These are phyloP conservation scores for Calonectria henricotiae DNA, from an alignment of 2,329 filamentous ascomycete species.

Conservation along the genomic window DNA sequence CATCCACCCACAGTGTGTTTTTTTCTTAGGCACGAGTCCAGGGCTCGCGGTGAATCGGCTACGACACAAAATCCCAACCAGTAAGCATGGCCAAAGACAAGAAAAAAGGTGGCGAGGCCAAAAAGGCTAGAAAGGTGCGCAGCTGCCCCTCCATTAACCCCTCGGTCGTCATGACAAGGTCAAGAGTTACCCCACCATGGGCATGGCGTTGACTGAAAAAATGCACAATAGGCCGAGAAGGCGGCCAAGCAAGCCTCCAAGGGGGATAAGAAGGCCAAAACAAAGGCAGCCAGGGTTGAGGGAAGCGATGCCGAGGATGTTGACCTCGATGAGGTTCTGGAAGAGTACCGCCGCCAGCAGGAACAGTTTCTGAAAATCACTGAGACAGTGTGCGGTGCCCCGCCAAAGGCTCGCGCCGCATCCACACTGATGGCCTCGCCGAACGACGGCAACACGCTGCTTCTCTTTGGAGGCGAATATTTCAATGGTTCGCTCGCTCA, in stretches of 20 bases:
- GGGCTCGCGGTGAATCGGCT: slow-evolving; percentile 33
- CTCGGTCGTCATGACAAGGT: slow-evolving; percentile 42
- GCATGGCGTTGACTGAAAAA: slow-evolving; percentile 45
- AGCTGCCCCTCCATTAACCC: slow-evolving; percentile 44
- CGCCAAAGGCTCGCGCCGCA: slow-evolving; percentile 85
- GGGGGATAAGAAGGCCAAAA: slow-evolving; percentile 87
- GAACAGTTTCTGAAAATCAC: slow-evolving; percentile 96
- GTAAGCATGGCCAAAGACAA: slow-evolving; percentile 68
- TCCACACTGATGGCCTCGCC: slow-evolving; percentile 89
- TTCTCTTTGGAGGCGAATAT: slow-evolving; percentile 95
- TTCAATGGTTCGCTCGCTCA: slow-evolving; percentile 91
- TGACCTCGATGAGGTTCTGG: slow-evolving; percentile 93
- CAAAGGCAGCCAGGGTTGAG: slow-evolving; percentile 78
- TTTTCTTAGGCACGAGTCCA: slow-evolving; percentile 41
- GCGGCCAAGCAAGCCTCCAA: slow-evolving; percentile 90
- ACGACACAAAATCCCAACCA: slow-evolving; percentile 20
- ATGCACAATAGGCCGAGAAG: slow-evolving; percentile 69
- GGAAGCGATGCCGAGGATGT: slow-evolving; percentile 94
- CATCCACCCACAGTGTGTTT: slow-evolving; percentile 51
- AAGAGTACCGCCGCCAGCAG: slow-evolving; percentile 93
- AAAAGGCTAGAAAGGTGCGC: slow-evolving; percentile 68
- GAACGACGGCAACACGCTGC: slow-evolving; percentile 87
- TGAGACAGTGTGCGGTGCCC: slow-evolving; percentile 79
- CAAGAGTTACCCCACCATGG: slow-evolving; percentile 40
- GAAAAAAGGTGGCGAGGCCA: slow-evolving; percentile 66